Conservation (phyloP, 768 basidiomycete species). For the Phylloporus sp. region DNA sequence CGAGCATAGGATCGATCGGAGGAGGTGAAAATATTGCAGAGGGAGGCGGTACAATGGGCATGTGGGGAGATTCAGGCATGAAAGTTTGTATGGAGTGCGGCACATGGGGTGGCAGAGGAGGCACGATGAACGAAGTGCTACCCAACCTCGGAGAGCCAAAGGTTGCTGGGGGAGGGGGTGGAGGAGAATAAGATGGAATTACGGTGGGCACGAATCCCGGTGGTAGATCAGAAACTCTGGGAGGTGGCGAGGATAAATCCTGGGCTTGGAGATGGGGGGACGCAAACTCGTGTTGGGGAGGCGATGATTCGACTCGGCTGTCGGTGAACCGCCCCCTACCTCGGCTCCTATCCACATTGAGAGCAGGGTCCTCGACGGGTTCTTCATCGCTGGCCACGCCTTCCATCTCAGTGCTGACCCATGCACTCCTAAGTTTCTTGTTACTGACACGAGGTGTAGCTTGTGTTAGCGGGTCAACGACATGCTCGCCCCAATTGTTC, state of each 20-base stretch:
- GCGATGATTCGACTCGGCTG: constrained; percentile 15
- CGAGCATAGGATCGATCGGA: constrained; percentile 5
- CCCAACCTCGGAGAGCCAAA: constrained; percentile 5
- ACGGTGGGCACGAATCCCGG: constrained; percentile 30
- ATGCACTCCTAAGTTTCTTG: constrained; percentile 27
- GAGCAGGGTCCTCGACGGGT: constrained; percentile 15
- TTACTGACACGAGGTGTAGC: constrained; percentile 17
- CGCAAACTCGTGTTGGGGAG: constrained; percentile 7
- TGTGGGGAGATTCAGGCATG: constrained; percentile 20
- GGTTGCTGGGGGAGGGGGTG: constrained; percentile 6
- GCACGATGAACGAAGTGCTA: constrained; percentile 7
- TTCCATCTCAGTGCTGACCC: constrained; percentile 46
- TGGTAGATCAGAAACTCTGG: constrained; percentile 19
- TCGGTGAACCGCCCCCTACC: constrained; percentile 14
- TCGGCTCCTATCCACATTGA: constrained; percentile 2
- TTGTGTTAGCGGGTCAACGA: constrained; percentile 28
- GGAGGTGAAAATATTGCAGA: not conserved
- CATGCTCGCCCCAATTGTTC: constrained; percentile 28
- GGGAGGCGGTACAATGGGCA: constrained; percentile 4
- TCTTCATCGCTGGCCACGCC: constrained; percentile 27
- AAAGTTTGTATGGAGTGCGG: constrained; percentile 11
- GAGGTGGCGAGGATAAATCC: constrained; percentile 15
- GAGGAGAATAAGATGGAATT: constrained; percentile 11
- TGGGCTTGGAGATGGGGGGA: constrained; percentile 10
- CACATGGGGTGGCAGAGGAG: constrained; percentile 18